A percentile compares a stretch with the other conserved stretches of the same genome.
These are phyloP conservation scores for Penicillium longicatenatum DNA, from an alignment of 495 filamentous ascomycete species.

Conservation along the genomic window DNA sequence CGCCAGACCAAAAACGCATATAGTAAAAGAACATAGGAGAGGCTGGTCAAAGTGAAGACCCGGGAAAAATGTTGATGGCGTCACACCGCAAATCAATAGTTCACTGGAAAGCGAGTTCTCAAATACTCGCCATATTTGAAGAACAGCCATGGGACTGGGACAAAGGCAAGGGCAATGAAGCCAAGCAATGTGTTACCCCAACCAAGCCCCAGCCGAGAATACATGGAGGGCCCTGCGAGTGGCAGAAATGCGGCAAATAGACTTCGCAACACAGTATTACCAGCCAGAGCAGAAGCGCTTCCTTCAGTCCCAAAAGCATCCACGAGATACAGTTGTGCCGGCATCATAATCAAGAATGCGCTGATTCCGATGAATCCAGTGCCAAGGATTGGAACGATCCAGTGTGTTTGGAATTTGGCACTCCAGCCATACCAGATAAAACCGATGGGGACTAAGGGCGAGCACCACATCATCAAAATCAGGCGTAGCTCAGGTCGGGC, in stretches of 20 bases:
- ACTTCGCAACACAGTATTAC: constrained; percentile 37
- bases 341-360: constrained; percentile 29
- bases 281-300: constrained; percentile 35
- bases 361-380: constrained; percentile 36
- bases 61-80: too few relatives aligned
- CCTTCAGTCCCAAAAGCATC: constrained; percentile 37
- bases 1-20: too few relatives aligned
- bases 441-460: constrained; percentile 26
- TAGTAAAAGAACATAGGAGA: too few relatives aligned
- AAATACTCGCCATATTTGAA: constrained; percentile 31
- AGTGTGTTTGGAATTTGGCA: constrained; percentile 34
- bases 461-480: constrained; percentile 31
- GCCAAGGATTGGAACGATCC: constrained; percentile 42
- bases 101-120: too few relatives aligned
- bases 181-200: constrained; percentile 51
- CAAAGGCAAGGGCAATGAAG: constrained; percentile 41
- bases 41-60: too few relatives aligned
- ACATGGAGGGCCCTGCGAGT: constrained; percentile 41
- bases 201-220: constrained; percentile 39
- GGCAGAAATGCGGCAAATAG: constrained; percentile 43
- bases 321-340: constrained; percentile 35
- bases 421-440: constrained; percentile 43
- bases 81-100: too few relatives aligned
- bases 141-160: constrained; percentile 36
- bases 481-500: constrained; percentile 34